Evolutionary conservation across 2,329 filamentous ascomycete species (phyloP), one percentile per base, ranked within the genome.

Genomic region (Aspergillus japonicus): DNA sequence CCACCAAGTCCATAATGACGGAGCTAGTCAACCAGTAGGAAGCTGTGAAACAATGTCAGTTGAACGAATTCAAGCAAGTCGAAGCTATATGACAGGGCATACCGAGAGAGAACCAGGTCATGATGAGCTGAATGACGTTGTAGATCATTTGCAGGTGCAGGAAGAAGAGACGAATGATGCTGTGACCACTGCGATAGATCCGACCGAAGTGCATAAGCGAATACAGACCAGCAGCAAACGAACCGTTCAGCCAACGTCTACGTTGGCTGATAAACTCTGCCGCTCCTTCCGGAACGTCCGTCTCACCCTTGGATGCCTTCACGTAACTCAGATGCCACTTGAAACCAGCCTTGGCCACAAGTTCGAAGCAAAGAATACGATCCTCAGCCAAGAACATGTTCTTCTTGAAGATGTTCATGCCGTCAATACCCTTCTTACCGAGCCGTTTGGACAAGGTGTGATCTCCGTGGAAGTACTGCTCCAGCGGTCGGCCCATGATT

Each of bases 331-430:
- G 79, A 84, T 99, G 95, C 95, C 95, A 99, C 79, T 99, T 99
- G 68, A 94, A 96, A 66, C 95, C 95, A 57, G 95, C 94, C 82
- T 99, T 99, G 74, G 95, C 95, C 67, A 99, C 95, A 74, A 99
- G 82, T 78, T 99, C 95, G 85, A 98, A 99, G 83, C 95, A 99
- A 54, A 99, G 86, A 82, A 99, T 99, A 87, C 95, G 92, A 89
- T 99, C 95, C 81, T 99, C 95, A 78, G 95, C 95, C 87, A 99
- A 94, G 85, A 98, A 99, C 95, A 99, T 99, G 87, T 99, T 99
- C 88, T 98, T 98, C 84, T 98, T 98, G 90, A 99, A 99, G 77
- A 99, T 98, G 81, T 98, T 98, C 95, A 98, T 98, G 71, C 94
- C 95, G 75, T 99, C 95, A 69, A 99, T 98, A 86, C 95, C 95